These are phyloP conservation scores for Paramecium caudatum DNA, from an alignment of 73 alveolate genomes.

Conservation along the genomic window DNA sequence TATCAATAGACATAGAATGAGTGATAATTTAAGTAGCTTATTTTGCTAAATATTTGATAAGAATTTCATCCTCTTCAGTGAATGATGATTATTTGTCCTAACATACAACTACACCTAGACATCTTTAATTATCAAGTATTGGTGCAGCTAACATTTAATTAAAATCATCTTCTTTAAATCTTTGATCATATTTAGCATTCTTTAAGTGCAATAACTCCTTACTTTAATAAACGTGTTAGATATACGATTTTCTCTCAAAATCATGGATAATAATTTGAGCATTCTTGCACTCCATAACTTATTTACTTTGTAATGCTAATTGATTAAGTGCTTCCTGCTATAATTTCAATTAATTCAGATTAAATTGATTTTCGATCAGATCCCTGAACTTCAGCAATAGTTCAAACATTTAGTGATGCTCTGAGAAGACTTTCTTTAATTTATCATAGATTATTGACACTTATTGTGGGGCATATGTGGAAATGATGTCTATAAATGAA, in stretches of 20 bases:
- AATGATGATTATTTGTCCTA: background rate
- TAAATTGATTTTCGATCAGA: background rate
- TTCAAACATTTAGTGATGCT: slow-evolving; percentile 53
- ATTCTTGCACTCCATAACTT: slow-evolving; percentile 22
- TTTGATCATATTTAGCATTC: slow-evolving; percentile 47
- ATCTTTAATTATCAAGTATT: slow-evolving; percentile 4
- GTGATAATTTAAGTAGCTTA: slow-evolving; percentile 9
- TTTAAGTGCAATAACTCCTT: background rate
- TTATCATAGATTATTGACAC: slow-evolving; percentile 62
- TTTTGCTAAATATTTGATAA: background rate
- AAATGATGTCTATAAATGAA: slow-evolving; percentile 27
- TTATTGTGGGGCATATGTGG: slow-evolving; percentile 44
- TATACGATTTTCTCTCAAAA: slow-evolving; percentile 19
- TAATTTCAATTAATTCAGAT: background rate
- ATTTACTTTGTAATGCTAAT: background rate
- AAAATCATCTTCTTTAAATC: slow-evolving; percentile 41
- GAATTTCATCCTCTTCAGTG: slow-evolving; percentile 24
- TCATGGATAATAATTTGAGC: background rate
- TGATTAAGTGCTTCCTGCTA: slow-evolving; percentile 20
- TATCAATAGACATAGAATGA: background rate
- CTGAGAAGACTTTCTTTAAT: background rate
- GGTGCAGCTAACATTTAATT: slow-evolving; percentile 28
- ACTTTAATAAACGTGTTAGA: background rate
- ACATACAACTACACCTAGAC: slow-evolving; percentile 56
- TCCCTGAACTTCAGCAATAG: background rate